Evolutionary conservation across 1,139 yeast species (phyloP).

Genomic region (Yamadazyma sp.): DNA sequence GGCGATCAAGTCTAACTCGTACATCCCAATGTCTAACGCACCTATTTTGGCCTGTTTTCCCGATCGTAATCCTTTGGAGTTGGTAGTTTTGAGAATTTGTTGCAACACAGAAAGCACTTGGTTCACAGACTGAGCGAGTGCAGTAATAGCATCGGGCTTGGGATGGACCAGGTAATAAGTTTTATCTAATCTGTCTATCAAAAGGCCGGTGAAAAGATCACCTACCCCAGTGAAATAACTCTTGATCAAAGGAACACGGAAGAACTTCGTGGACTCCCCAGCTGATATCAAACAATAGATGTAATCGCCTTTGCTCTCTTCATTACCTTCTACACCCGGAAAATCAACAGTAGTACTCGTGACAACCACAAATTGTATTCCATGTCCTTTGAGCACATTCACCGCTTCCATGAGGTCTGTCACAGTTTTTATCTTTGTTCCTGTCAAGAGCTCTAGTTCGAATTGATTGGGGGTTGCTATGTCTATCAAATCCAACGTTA

Average conservation of each 20-base stretch:
- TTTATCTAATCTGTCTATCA: conserved; percentile 58
- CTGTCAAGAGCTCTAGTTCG: conserved; percentile 70
- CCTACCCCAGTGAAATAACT: conserved; percentile 93
- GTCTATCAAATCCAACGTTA: conserved; percentile 53
- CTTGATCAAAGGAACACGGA: conserved; percentile 55
- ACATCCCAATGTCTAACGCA: conserved; percentile 40
- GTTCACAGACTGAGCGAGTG: conserved; percentile 37
- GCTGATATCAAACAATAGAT: conserved; percentile 59
- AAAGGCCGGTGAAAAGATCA: conserved; percentile 79
- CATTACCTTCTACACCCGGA: not conserved
- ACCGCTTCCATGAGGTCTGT: conserved; percentile 46
- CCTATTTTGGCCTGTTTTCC: conserved; percentile 30
- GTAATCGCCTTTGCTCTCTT: conserved; percentile 16
- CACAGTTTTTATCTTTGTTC: conserved; percentile 2
- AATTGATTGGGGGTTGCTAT: conserved; percentile 85
- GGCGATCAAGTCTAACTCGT: conserved; percentile 42
- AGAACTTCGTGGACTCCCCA: conserved; percentile 21
- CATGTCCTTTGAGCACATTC: conserved; percentile 27
- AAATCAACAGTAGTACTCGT: conserved; percentile 35
- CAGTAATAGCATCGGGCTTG: conserved; percentile 6
- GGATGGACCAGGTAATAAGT: conserved; percentile 15
- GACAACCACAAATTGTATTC: conserved; percentile 62
- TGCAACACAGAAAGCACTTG: conserved; percentile 54
- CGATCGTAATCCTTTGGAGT: conserved; percentile 10
- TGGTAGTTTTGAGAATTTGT: conserved; percentile 43